These are phyloP conservation scores for Didymellaceae sp. DNA, from an alignment of 2,329 filamentous ascomycete genomes.

Conservation along the genomic window DNA sequence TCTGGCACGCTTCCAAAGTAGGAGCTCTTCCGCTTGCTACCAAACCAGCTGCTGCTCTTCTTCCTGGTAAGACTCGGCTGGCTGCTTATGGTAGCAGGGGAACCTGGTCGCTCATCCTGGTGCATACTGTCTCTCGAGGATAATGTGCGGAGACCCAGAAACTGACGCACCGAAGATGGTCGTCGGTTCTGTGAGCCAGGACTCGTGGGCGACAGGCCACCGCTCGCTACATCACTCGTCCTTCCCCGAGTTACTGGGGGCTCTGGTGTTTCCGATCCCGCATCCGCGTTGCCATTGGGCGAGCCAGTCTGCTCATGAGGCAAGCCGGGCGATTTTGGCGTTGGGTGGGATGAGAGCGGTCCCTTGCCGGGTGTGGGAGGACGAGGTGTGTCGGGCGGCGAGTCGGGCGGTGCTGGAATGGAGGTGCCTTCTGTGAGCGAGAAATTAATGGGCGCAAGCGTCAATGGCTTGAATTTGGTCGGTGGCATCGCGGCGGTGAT, in stretches of 20 bases:
- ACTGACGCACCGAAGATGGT: constrained; percentile 50
- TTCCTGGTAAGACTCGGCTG: constrained; percentile 42
- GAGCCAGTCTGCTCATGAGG: constrained; percentile 28
- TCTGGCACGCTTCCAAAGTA: constrained; percentile 44
- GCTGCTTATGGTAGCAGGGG: constrained; percentile 44
- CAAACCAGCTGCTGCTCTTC: constrained; percentile 51
- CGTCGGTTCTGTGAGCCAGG: constrained; percentile 30
- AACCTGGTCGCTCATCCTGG: constrained; percentile 45
- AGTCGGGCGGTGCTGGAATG: constrained; percentile 50
- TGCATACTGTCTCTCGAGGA: constrained; percentile 46
- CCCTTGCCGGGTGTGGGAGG: constrained; percentile 49
- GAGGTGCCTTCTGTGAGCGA: constrained; percentile 52
- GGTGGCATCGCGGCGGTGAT: constrained; percentile 33
- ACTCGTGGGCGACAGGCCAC: constrained; percentile 42
- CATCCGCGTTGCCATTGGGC: constrained; percentile 27
- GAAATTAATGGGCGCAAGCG: constrained; percentile 49
- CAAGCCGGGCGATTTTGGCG: constrained; percentile 41
- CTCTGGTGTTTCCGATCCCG: constrained; percentile 10
- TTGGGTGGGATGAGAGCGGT: constrained; percentile 51
- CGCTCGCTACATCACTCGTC: constrained; percentile 39
- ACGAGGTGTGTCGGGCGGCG: constrained; percentile 47
- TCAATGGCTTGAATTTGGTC: constrained; percentile 46
- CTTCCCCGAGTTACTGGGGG: constrained; percentile 26
- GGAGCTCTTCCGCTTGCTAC: constrained; percentile 45
- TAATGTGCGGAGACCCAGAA: constrained; percentile 48